Conservation (phyloP, 176 grass and related monocot genomes). For the Alloteropsis semialata region DNA sequence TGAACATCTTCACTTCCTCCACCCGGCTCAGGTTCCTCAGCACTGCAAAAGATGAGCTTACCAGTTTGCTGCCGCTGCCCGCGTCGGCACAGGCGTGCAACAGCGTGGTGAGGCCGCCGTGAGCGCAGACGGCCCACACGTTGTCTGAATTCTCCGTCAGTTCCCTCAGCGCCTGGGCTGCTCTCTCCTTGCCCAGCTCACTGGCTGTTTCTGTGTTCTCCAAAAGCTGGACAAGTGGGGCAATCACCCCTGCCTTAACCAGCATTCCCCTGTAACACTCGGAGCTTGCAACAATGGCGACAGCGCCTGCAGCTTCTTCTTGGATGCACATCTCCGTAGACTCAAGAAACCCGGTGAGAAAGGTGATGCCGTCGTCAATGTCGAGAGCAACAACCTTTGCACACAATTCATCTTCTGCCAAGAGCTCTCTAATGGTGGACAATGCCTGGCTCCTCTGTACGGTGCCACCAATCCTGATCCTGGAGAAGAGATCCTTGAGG, state of each 20-base stretch:
- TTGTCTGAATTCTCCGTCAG: constrained; percentile 95
- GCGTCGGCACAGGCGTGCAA: constrained; percentile 36
- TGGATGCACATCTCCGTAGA: constrained; percentile 36
- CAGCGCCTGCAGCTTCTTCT: constrained; percentile 58
- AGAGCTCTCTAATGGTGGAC: constrained; percentile 60
- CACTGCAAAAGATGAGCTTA: constrained; percentile 57
- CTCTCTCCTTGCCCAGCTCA: constrained; percentile 46
- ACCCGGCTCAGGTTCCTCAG: constrained; percentile 66
- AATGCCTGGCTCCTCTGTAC: constrained; percentile 49
- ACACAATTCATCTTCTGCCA: constrained; percentile 55
- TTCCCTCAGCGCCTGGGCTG: constrained; percentile 52
- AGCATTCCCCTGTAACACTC: constrained; percentile 61
- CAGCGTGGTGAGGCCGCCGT: constrained; percentile 74
- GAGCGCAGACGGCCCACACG: constrained; percentile 87
- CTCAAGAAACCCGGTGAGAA: constrained; percentile 75
- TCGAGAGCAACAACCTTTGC: constrained; percentile 52
- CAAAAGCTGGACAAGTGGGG: constrained; percentile 62
- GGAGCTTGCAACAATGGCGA: constrained; percentile 41
- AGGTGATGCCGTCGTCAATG: constrained; percentile 51
- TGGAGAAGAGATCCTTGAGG: constrained; percentile 74
- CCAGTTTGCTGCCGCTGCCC: constrained; percentile 44
- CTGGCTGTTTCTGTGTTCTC: constrained; percentile 39
- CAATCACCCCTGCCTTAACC: constrained; percentile 58
- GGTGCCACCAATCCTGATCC: constrained; percentile 57
- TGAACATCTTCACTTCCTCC: constrained; percentile 81